Evolutionary conservation across 83 land plant genomes (phyloP).

Genomic region (Thuja plicata): DNA sequence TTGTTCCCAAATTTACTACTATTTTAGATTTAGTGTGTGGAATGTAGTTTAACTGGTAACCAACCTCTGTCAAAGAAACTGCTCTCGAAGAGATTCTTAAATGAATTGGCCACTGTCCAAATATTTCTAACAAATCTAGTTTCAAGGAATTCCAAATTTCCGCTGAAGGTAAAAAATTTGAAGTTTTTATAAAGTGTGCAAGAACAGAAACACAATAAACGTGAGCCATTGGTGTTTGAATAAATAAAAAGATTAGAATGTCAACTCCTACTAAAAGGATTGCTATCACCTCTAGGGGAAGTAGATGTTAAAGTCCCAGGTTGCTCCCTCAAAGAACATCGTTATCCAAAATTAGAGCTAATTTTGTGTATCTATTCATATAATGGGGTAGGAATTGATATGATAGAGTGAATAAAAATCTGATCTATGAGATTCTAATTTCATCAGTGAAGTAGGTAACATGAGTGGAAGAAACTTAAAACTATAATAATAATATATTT

Average conservation of each 20-base stretch:
- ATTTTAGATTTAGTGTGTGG: background rate
- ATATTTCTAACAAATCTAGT: background rate
- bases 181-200: background rate
- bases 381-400: background rate
- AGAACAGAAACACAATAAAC: background rate
- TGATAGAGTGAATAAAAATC: background rate
- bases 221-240: background rate
- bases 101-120: background rate
- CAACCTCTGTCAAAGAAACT: background rate
- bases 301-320: background rate
- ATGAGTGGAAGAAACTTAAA: too few relatives aligned
- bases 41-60: background rate
- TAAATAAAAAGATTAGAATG: background rate
- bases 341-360: background rate
- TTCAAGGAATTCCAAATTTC: background rate
- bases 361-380: background rate
- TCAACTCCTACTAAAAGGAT: background rate
- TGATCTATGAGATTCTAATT: too few relatives aligned
- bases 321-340: background rate
- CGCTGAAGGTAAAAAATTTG: background rate
- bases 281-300: background rate
- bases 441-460: too few relatives aligned
- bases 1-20: background rate
- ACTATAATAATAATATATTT: too few relatives aligned
- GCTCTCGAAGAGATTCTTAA: background rate